phyloP scores from a whole-genome alignment of 306 rosid genomes.

The Spatholobus suberectus region DNA sequence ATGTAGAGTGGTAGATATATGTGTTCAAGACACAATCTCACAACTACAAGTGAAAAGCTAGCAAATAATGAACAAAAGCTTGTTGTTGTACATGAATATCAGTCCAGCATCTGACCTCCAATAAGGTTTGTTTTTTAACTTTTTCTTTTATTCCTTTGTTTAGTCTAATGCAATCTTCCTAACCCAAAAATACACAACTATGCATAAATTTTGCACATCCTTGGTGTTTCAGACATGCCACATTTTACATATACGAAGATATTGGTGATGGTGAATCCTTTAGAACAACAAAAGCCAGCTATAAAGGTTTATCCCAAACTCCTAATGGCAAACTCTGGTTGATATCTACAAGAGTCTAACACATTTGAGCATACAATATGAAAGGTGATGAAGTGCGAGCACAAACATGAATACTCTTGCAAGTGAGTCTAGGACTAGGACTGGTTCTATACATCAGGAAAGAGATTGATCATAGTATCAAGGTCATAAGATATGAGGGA shows the following conservation, averaged over 20 bases:
- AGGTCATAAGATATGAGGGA: background rate
- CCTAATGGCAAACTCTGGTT: background rate
- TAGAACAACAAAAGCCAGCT: background rate
- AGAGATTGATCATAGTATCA: background rate
- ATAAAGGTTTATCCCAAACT: background rate
- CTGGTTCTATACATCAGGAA: background rate
- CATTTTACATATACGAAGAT: background rate
- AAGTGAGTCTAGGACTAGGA: background rate
- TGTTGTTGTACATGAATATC: background rate
- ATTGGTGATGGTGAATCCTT: background rate
- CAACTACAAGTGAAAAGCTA: background rate
- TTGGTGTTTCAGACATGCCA: background rate
- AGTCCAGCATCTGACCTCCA: background rate
- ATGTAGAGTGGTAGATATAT: background rate
- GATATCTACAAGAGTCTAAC: background rate
- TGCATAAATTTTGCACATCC: background rate
- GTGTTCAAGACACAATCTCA: background rate
- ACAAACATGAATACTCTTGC: background rate
- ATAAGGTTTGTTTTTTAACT: background rate
- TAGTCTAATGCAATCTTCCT: background rate
- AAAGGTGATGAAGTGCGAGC: background rate
- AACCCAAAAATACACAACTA: background rate
- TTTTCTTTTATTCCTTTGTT: background rate
- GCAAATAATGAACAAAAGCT: conserved; percentile 8
- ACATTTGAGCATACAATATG: background rate